Evolutionary conservation across 805 yeast species (phyloP).

Genomic region (Yarrowia phangngaensis): DNA sequence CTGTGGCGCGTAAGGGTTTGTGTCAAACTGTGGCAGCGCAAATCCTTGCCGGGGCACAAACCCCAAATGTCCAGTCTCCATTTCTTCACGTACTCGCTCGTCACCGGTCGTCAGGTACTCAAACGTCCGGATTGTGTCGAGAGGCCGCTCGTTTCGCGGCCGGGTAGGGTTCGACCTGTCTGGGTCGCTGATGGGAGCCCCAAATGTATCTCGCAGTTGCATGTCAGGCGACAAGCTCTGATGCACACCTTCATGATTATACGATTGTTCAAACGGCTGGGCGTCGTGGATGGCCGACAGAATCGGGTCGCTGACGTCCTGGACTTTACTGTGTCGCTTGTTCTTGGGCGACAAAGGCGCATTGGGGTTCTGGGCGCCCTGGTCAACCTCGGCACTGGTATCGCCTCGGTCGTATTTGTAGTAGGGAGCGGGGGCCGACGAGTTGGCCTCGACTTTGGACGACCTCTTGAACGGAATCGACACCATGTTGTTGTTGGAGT

Average conservation of each 20-base stretch:
- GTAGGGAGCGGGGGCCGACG: conserved; percentile 24
- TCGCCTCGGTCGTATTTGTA: conserved; percentile 25
- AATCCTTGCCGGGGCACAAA: conserved; percentile 73
- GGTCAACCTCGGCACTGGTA: background rate
- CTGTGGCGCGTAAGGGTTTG: conserved; percentile 37
- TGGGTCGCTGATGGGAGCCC: conserved; percentile 68
- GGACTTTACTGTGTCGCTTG: conserved; percentile 20
- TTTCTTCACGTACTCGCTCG: conserved; percentile 65
- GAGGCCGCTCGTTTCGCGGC: conserved; percentile 89
- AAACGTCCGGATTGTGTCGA: conserved; percentile 90
- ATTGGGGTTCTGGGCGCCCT: conserved; percentile 13
- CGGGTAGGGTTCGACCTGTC: conserved; percentile 94
- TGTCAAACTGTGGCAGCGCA: conserved; percentile 56
- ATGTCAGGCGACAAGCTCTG: conserved; percentile 50
- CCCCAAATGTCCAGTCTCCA: conserved; percentile 75
- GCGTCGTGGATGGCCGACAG: conserved; percentile 89
- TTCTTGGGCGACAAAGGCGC: conserved; percentile 25
- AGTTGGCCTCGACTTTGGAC: conserved; percentile 20
- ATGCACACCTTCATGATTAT: conserved; percentile 37
- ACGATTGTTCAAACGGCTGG: conserved; percentile 82
- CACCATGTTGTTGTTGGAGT: conserved; percentile 6
- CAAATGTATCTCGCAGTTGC: conserved; percentile 77
- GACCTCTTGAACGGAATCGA: conserved; percentile 19
- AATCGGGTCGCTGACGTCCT: conserved; percentile 60
- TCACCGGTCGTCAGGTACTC: conserved; percentile 96